Percentiles rank a stretch among this genome's conserved stretches.
phyloP scores from a whole-genome alignment of 2,329 filamentous ascomycete species.

The Talaromyces sp. region DNA sequence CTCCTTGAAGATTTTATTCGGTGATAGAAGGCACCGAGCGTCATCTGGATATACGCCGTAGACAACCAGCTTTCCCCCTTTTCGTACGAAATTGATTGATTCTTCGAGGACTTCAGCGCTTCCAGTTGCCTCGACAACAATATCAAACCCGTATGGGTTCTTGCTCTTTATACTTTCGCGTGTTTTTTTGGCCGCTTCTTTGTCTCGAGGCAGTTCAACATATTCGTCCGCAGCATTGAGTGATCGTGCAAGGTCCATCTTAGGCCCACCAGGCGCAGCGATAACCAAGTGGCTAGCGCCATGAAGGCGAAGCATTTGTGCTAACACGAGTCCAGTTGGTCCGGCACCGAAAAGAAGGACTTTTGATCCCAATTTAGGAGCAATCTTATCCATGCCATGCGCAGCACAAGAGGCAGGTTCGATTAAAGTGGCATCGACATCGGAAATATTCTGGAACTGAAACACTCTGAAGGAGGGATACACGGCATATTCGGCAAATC shows the following conservation, averaged over 20 bases:
- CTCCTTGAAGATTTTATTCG: neutral
- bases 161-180: neutral
- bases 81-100: neutral
- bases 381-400: neutral
- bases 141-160: neutral
- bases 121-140: neutral
- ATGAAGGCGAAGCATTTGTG: neutral
- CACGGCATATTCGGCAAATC: neutral
- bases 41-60: neutral
- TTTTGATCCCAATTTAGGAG: neutral
- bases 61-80: neutral
- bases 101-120: neutral
- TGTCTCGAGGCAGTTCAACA: neutral
- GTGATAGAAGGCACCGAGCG: neutral
- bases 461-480: neutral
- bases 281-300: neutral
- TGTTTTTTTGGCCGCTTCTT: neutral
- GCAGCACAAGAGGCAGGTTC: neutral
- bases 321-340: neutral
- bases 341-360: neutral
- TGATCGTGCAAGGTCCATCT: neutral
- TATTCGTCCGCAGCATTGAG: neutral
- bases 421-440: neutral
- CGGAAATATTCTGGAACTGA: neutral
- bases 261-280: neutral